A percentile compares a stretch with the other conserved stretches of the same genome.
Evolutionary conservation across 2,329 filamentous ascomycete genomes (phyloP).

Genomic region (Sporothrix pallida): DNA sequence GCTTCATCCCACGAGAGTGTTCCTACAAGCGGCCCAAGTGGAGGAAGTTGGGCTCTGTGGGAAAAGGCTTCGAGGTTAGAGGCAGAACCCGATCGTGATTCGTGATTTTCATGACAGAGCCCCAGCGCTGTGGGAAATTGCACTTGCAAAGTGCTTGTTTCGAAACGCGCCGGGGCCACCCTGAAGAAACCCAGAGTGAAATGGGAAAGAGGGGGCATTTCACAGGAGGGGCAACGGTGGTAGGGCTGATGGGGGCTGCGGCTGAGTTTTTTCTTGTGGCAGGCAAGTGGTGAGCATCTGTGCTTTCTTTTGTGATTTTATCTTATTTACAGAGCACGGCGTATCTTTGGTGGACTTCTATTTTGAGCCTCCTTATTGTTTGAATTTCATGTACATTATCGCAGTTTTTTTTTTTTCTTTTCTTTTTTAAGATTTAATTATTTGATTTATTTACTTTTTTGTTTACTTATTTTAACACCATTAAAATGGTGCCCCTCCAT

Average conservation of each 20-base stretch:
- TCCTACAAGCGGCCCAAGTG: neutral
- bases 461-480: neutral
- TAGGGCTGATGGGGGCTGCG: slow-evolving; percentile 33
- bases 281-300: slow-evolving; percentile 7
- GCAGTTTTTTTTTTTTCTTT: neutral
- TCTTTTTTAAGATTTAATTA: neutral
- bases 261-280: neutral
- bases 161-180: slow-evolving; percentile 11
- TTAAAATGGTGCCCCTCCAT: no score
- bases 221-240: slow-evolving; percentile 9
- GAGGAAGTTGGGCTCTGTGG: neutral
- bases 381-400: neutral
- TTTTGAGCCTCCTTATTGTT: no score
- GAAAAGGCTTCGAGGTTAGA: no score
- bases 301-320: neutral
- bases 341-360: no score
- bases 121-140: neutral
- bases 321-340: neutral
- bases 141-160: slow-evolving; percentile 5
- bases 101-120: neutral
- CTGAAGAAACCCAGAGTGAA: no score
- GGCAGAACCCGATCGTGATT: neutral
- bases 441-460: neutral
- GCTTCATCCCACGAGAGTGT: neutral
- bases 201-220: neutral